phyloP scores from a whole-genome alignment of 2,329 filamentous ascomycete genomes.

The Colletotrichum caudatum region DNA sequence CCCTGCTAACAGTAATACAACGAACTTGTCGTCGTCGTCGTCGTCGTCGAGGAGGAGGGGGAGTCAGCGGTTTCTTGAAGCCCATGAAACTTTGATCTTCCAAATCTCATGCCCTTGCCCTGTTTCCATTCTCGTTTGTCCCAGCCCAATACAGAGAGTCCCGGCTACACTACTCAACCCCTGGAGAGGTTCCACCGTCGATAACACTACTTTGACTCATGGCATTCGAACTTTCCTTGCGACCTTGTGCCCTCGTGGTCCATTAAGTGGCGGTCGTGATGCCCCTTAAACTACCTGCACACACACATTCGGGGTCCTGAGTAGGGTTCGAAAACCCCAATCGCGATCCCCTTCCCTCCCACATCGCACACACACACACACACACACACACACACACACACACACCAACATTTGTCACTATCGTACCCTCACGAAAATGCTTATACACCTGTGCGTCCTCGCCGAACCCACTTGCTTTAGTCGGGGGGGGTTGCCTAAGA shows the following conservation, averaged over 20 bases:
- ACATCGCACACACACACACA: constrained; percentile 12
- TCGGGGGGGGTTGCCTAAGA: background rate
- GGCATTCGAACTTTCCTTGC: background rate
- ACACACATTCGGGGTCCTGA: background rate
- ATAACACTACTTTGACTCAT: constrained; percentile 36
- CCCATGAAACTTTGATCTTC: constrained; percentile 21
- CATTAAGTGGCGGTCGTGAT: constrained; percentile 4
- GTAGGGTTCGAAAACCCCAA: constrained; percentile 34
- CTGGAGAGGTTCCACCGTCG: constrained; percentile 29
- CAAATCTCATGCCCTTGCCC: constrained; percentile 10
- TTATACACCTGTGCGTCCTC: background rate
- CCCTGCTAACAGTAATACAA: constrained; percentile 2
- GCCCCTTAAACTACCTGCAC: background rate
- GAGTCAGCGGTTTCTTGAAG: background rate
- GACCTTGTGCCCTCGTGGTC: background rate
- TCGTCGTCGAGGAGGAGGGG: too few species aligned
- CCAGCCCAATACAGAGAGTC: background rate
- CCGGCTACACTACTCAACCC: constrained; percentile 1
- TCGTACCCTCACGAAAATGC: background rate
- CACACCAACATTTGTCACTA: constrained; percentile 5
- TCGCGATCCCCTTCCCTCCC: constrained; percentile 20
- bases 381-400: background rate
- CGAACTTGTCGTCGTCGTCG: constrained; percentile 12
- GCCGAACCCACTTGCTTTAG: constrained; percentile 7
- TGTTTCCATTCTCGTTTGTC: constrained; percentile 30